Evolutionary conservation across 331 rosid genomes (phyloP).

Genomic region (Dryas integrifolia): DNA sequence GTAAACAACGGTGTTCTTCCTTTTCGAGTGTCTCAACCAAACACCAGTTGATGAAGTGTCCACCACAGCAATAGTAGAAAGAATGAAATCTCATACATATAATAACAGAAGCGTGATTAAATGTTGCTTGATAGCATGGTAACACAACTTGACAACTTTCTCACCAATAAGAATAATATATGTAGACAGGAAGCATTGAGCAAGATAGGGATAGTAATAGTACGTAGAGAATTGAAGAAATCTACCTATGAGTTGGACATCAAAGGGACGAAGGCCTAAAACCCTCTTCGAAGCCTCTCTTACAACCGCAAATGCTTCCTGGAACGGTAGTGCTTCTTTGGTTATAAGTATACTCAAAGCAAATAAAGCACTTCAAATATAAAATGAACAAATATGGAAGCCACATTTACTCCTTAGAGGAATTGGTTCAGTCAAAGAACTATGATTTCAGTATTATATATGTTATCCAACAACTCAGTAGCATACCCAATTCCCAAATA

Average conservation of each 20-base stretch:
- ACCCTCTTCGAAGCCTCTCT: slow-evolving; percentile 94
- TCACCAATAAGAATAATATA: background rate
- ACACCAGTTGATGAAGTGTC: background rate
- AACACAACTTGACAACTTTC: background rate
- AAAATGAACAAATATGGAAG: background rate
- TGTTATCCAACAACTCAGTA: background rate
- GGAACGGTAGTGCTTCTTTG: slow-evolving; percentile 10
- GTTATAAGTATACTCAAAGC: slow-evolving; percentile 4
- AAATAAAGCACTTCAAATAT: background rate
- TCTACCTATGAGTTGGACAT: slow-evolving; percentile 82
- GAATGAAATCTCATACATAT: background rate
- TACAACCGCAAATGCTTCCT: slow-evolving; percentile 96
- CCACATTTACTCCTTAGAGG: background rate
- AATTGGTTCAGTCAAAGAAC: background rate
- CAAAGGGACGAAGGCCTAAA: slow-evolving; percentile 93
- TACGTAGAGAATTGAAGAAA: background rate
- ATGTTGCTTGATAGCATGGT: too few relatives aligned
- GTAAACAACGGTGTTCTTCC: background rate
- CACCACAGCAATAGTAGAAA: background rate
- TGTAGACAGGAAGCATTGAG: background rate
- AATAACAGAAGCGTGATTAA: background rate
- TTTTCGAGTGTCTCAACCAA: background rate
- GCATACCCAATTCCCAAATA: background rate
- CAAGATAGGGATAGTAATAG: background rate
- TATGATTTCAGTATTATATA: background rate